Base-by-base conservation (phyloP, 176 grass and related monocot species). In the Alloteropsis semialata region DNA sequence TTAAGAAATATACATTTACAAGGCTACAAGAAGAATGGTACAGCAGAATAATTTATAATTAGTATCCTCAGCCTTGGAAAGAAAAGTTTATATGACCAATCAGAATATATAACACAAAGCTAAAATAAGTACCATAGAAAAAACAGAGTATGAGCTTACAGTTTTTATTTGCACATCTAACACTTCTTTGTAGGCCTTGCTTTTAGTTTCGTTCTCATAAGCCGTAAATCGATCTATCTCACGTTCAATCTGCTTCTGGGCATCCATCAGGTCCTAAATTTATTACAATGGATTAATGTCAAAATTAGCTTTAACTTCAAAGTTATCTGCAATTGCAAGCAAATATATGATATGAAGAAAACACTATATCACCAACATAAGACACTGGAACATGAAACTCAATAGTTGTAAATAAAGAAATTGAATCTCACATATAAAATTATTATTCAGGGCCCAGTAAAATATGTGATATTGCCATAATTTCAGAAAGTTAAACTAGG, bases 221-320 rank as follows among this genome's bases (percentile, higher is more conserved):
- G 95, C 95, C 81, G 94, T 98, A 91, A 98, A 98, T 75, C 95
- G 91, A 85, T 98, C 95, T 92, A 98, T 98, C 86, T 98, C 95
- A 4, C 95, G 90, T 54, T 98, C 95, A 90, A 98, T 98, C 67
- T 87, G 90, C 88, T 98, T 98, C 19, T 92, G 88, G 75, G 95
- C 84, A 95, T 95, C 95, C 90, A 93, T 94, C 49, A 98, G 90
- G 91, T 90, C 95, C 95, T 98, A 92, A 77, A 90, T 90, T 81
- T 84, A 81, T 90, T 71, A 87, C 81, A 94, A 86, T 77, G 64
- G 61, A 84, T 84, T 89, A 98, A 94, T n/a, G n/a, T n/a, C n/a
- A 83, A 58, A 82, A 63, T 46, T 57, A 84, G 27, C 60, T 30
- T 49, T 64, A 79, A 67, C 71, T 38, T 45, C 51, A 77, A 81